A percentile compares a stretch with the other conserved stretches of the same genome.
Conservation (phyloP, 352 stramenopile species). For the Phytophthora tubulina region DNA sequence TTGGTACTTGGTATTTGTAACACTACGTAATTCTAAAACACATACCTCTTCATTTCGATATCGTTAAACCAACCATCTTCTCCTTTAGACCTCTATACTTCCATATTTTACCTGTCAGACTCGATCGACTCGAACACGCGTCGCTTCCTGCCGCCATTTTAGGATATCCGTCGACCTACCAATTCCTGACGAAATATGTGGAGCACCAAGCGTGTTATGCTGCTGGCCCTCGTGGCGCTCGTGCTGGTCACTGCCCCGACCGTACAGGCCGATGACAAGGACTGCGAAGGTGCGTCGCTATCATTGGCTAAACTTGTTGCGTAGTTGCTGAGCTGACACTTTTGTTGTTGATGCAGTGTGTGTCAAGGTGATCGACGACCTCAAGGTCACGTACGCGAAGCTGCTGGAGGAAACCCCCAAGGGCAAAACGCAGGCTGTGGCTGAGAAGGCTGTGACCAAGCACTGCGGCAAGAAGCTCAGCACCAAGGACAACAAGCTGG, state of each 20-base stretch:
- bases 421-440: slow-evolving; percentile 79
- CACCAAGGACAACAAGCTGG: slow-evolving; percentile 93
- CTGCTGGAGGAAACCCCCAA: slow-evolving; percentile 80
- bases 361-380: slow-evolving; percentile 91
- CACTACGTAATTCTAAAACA: background rate
- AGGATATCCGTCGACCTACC: slow-evolving; percentile 27
- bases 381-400: slow-evolving; percentile 79
- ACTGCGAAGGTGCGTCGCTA: slow-evolving; percentile 89
- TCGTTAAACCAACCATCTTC: slow-evolving; percentile 1
- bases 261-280: slow-evolving; percentile 66
- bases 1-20: slow-evolving; percentile 18
- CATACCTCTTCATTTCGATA: slow-evolving; percentile 19
- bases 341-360: slow-evolving; percentile 73
- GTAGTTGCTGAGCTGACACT: slow-evolving; percentile 2
- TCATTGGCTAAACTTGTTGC: background rate
- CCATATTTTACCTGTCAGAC: slow-evolving; percentile 7
- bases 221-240: slow-evolving; percentile 79
- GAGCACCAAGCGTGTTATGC: slow-evolving; percentile 61
- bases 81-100: background rate
- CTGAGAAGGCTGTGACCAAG: slow-evolving; percentile 87
- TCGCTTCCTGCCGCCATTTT: slow-evolving; percentile 38
- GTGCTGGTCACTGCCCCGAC: slow-evolving; percentile 46
- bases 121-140: slow-evolving; percentile 26
- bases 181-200: slow-evolving; percentile 49
- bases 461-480: slow-evolving; percentile 87